Base-by-base conservation (phyloP, 257 asterid genomes). In the Galeopsis tetrahit region DNA sequence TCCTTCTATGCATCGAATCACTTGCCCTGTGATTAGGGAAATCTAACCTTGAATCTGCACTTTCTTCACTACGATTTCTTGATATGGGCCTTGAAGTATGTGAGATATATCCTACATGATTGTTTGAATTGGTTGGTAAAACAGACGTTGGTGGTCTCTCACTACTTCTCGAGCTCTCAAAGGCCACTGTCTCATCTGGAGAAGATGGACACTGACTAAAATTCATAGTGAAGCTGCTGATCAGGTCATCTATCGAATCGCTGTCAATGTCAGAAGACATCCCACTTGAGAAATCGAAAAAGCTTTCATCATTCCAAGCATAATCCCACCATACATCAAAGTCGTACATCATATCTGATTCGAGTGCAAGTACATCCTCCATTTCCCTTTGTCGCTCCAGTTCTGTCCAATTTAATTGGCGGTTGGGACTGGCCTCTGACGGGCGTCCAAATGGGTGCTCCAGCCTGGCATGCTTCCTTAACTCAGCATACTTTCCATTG, bases 401-500 rank as follows among this genome's bases (percentile, higher is more conserved):
- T 51, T 62, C 49, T 21, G 61, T 70, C 98, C 98, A 92, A 53
- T 85, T 82, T 9, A 82, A 69, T 67, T 79, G 82, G 7, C 92
- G 85, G 62, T 75, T 66, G 2, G 85, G 80, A 33, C 81, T 81
- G 21, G 82, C 87, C 73, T 80, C 90, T 1, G 95, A 81, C 13
- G 96, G 98, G 56, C 81, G 81, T 33, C 52, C 66, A 36, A 43
- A 39, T 6, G 96, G 96, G 73, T 92, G 98, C 70, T 79, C 84
- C 6, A 62, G 46, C 77, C 96, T 77, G 32, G 98, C 98, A 82
- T 92, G 98, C 79, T 84, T 90, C 79, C 92, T 85, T 34, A 92
- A 78, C 63, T 88, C 87, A 0, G 70, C 17, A 68, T 90, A 89
- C 52, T 82, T 85, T 36, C 96, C 98, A 13, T 53, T 62, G 57